These are phyloP conservation scores for Salvia hispanica DNA, from an alignment of 257 asterid species.

Conservation along the genomic window DNA sequence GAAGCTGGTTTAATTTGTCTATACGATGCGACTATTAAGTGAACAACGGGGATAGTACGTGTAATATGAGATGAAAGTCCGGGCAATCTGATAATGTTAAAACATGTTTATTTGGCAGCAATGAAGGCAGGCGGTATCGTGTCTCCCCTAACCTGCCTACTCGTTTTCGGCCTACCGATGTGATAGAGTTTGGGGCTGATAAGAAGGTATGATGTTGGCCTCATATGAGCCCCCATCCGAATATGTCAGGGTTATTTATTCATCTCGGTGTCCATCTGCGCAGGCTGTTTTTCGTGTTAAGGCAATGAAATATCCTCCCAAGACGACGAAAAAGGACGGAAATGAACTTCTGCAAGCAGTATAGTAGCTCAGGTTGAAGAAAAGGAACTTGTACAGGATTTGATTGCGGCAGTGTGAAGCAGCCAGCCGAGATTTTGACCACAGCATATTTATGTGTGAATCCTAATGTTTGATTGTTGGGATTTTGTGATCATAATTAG, in stretches of 20 bases:
- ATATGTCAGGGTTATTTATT: neutral
- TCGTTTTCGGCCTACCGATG: constrained; percentile 74
- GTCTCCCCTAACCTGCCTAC: constrained; percentile 67
- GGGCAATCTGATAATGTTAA: neutral
- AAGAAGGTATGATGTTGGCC: constrained; percentile 45
- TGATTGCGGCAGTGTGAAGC: constrained; percentile 34
- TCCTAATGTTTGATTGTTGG: neutral
- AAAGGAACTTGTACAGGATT: constrained; percentile 49
- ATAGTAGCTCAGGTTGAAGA: constrained; percentile 13
- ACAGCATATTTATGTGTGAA: constrained; percentile 27
- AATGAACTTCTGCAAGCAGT: constrained; percentile 47
- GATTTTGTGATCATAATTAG: neutral
- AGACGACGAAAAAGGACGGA: constrained; percentile 31
- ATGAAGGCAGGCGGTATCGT: constrained; percentile 64
- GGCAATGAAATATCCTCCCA: constrained; percentile 58
- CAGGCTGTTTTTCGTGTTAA: constrained; percentile 79
- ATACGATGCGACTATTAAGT: too few relatives aligned
- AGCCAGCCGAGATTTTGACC: constrained; percentile 39
- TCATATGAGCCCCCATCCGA: neutral
- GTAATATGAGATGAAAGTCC: too few relatives aligned
- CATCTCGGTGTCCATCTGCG: neutral
- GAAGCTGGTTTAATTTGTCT: too few relatives aligned
- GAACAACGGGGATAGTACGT: too few relatives aligned
- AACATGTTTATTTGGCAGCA: constrained; percentile 43
- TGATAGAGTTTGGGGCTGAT: constrained; percentile 80